Conservation (phyloP, 140 eudicot species). For the Ambrosia hybrid region DNA sequence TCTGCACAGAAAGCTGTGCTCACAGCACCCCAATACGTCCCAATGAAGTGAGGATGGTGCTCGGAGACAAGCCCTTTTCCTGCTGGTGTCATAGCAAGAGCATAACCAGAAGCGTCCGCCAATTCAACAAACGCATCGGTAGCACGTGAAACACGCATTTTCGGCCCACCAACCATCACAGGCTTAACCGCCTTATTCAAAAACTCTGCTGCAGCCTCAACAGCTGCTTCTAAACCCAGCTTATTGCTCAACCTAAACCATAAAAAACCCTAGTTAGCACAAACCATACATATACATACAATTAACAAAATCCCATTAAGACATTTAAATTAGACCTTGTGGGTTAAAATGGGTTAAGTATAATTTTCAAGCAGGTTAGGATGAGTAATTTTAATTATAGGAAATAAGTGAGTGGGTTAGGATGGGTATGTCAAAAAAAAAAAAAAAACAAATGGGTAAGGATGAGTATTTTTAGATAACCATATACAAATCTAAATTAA, state of each 20-base stretch:
- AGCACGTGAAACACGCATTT: constrained; percentile 63
- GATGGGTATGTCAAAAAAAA: too few relatives aligned
- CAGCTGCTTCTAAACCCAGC: constrained; percentile 78
- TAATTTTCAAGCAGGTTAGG: too few relatives aligned
- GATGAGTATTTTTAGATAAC: too few relatives aligned
- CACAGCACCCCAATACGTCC: constrained; percentile 87
- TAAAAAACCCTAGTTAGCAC: neutral
- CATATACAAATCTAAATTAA: too few relatives aligned
- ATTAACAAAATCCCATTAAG: neutral
- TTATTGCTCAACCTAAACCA: constrained; percentile 59
- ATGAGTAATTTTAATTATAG: too few relatives aligned
- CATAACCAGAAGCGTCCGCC: constrained; percentile 62
- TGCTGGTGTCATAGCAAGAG: constrained; percentile 63
- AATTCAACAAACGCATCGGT: constrained; percentile 55
- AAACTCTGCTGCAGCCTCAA: constrained; percentile 69
- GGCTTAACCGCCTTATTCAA: constrained; percentile 81
- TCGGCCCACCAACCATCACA: constrained; percentile 73
- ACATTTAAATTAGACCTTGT: too few relatives aligned
- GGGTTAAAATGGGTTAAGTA: too few relatives aligned
- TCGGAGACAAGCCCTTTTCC: constrained; percentile 74
- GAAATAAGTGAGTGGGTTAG: too few relatives aligned
- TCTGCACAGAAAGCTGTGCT: constrained; percentile 77
- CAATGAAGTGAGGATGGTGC: constrained; percentile 69
- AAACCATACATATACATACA: neutral
- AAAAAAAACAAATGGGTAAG: too few relatives aligned